Evolutionary conservation across 768 basidiomycete genomes (phyloP).

Genomic region (Suillus discolor): DNA sequence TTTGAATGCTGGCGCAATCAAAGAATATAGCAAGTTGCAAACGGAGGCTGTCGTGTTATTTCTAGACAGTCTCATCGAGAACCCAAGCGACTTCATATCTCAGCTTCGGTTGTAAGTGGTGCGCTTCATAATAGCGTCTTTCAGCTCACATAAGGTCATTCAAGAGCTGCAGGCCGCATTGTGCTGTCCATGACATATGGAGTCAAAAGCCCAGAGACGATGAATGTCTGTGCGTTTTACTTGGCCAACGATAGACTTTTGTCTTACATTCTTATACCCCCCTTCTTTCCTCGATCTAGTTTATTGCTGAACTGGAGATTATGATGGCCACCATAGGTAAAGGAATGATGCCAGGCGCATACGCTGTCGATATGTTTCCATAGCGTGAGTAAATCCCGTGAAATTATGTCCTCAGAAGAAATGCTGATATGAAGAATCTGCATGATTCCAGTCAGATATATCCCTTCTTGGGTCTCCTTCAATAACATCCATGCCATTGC

Average conservation of each 20-base stretch:
- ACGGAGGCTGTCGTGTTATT: constrained; percentile 4
- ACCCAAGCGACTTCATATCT: constrained; percentile 1
- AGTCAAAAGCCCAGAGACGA: constrained; percentile 1
- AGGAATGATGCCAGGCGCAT: constrained; percentile 9
- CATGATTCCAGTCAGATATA: constrained; percentile 20
- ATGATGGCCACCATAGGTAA: constrained; percentile 5
- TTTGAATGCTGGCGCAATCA: constrained; percentile 5
- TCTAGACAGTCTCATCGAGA: constrained; percentile 8
- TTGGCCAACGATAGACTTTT: not conserved
- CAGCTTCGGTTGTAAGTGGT: constrained; percentile 8
- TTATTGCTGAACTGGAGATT: constrained; percentile 8
- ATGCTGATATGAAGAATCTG: not conserved
- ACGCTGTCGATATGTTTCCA: constrained; percentile 5
- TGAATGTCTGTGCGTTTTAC: not conserved
- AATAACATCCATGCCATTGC: constrained; percentile 6
- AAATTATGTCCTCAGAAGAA: not conserved
- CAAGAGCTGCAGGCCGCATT: constrained; percentile 8
- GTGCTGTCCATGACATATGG: constrained; percentile 13
- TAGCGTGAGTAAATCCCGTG: constrained; percentile 4
- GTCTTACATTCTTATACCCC: not conserved
- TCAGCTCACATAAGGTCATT: not conserved
- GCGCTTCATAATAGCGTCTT: not conserved
- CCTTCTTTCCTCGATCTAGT: no score
- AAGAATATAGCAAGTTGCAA: constrained; percentile 4
- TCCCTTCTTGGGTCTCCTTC: constrained; percentile 23